These are phyloP conservation scores for Senna siamea DNA, from an alignment of 306 rosid genomes.

Conservation along the genomic window DNA sequence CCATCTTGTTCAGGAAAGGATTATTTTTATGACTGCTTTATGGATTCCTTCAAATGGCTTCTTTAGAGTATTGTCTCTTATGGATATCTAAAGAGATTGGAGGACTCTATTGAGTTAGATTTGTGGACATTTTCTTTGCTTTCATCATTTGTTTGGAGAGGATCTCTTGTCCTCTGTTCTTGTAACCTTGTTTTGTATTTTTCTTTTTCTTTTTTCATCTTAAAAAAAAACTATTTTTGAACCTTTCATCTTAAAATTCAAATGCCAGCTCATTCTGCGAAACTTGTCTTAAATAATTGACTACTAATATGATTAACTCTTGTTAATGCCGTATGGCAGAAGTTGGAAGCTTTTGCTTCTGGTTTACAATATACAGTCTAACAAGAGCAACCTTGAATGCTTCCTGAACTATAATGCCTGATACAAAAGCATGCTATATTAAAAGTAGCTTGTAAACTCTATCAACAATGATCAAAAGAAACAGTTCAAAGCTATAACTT, in stretches of 20 bases:
- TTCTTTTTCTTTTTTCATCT: too few species aligned
- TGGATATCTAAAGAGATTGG: too few species aligned
- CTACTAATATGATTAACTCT: not conserved
- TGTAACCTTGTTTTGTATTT: too few species aligned
- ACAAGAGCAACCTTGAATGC: conserved; percentile 14
- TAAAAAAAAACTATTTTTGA: not conserved
- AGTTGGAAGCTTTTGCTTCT: conserved; percentile 21
- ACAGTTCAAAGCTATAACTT: conserved; percentile 44
- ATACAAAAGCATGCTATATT: conserved; percentile 18
- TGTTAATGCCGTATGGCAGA: not conserved
- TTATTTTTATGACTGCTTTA: too few species aligned
- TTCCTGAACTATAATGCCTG: conserved; percentile 25
- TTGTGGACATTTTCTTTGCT: too few species aligned
- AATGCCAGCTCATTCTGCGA: conserved; percentile 3
- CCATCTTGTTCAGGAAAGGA: too few species aligned
- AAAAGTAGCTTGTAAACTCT: conserved; percentile 27
- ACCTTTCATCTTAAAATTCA: not conserved
- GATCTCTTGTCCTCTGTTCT: too few species aligned
- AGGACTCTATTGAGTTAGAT: too few species aligned
- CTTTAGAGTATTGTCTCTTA: too few species aligned
- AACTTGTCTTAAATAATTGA: not conserved
- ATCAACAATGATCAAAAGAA: conserved; percentile 17
- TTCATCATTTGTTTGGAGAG: too few species aligned
- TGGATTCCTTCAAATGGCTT: too few species aligned
- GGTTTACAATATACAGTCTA: conserved; percentile 10